Conservation (phyloP, 2,329 filamentous ascomycete species). For the Mycosphaerella sp. region DNA sequence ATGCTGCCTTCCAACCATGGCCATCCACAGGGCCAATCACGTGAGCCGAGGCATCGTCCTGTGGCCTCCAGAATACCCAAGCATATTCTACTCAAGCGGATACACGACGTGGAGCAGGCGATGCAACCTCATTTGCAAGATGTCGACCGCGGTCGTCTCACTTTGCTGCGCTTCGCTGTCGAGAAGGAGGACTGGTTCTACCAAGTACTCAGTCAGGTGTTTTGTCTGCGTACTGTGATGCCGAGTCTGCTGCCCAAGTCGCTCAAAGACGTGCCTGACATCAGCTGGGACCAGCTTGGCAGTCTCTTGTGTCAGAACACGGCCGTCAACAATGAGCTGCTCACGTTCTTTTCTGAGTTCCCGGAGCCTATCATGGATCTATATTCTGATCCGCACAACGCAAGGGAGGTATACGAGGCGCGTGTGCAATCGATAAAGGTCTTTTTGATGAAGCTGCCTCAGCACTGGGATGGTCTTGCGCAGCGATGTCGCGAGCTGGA, state of each 20-base stretch:
- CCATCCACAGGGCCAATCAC: constrained; percentile 1
- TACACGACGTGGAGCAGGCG: constrained; percentile 3
- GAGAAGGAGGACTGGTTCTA: constrained; percentile 54
- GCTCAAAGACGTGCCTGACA: constrained; percentile 33
- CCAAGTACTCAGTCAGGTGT: constrained; percentile 58
- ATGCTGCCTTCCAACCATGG: background rate
- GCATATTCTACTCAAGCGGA: constrained; percentile 6
- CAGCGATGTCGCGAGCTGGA: constrained; percentile 28
- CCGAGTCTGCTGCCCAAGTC: constrained; percentile 35
- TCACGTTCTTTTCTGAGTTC: constrained; percentile 45
- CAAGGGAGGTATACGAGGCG: constrained; percentile 34
- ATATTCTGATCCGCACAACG: constrained; percentile 34
- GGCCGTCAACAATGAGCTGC: constrained; percentile 35
- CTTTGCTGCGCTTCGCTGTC: constrained; percentile 55
- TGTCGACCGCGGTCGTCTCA: constrained; percentile 38
- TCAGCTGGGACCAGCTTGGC: constrained; percentile 35
- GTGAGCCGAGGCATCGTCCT: background rate
- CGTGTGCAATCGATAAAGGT: constrained; percentile 16
- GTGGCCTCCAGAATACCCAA: constrained; percentile 12
- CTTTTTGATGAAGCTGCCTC: constrained; percentile 25
- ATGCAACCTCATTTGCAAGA: background rate
- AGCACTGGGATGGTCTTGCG: constrained; percentile 19
- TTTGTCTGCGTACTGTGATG: constrained; percentile 50
- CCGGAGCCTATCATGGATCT: constrained; percentile 44
- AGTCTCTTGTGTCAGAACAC: constrained; percentile 44